Evolutionary conservation across 2,329 filamentous ascomycete genomes (phyloP).

Genomic region (Cryphonectria radicalis): DNA sequence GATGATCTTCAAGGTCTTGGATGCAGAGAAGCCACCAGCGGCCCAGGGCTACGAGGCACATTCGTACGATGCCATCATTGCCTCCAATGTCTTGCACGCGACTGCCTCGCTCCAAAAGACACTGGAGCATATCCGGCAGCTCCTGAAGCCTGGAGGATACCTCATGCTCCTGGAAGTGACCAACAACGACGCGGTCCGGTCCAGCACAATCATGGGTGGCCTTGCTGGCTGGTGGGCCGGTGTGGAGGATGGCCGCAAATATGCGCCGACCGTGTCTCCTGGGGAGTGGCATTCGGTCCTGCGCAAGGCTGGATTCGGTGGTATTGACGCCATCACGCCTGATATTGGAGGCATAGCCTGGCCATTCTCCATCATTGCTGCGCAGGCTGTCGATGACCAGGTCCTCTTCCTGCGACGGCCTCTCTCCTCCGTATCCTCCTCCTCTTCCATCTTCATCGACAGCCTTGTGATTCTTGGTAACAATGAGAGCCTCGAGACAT

Average conservation of each 20-base stretch:
- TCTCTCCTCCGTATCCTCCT: background rate
- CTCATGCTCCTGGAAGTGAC: constrained; percentile 49
- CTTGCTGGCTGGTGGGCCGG: constrained; percentile 24
- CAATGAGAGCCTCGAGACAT: constrained; percentile 4
- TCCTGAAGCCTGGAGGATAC: constrained; percentile 50
- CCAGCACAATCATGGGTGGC: constrained; percentile 33
- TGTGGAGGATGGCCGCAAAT: constrained; percentile 14
- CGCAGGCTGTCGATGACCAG: constrained; percentile 22
- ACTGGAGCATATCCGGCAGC: constrained; percentile 39
- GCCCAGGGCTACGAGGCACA: constrained; percentile 38
- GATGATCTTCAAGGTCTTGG: constrained; percentile 29
- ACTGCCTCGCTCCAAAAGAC: constrained; percentile 37
- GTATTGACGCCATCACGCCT: constrained; percentile 17
- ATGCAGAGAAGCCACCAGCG: constrained; percentile 36
- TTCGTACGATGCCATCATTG: constrained; percentile 45
- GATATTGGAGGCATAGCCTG: constrained; percentile 2
- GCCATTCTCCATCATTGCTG: constrained; percentile 13
- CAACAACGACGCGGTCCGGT: constrained; percentile 21
- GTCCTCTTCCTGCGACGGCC: constrained; percentile 17
- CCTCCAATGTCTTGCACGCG: constrained; percentile 45
- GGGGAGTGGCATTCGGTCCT: constrained; percentile 11
- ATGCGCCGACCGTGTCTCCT: background rate
- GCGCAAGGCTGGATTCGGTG: constrained; percentile 9
- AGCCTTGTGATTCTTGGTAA: constrained; percentile 33
- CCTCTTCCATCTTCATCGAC: constrained; percentile 23